phyloP scores from a whole-genome alignment of 2,329 filamentous ascomycete genomes.

The Cylindrodendrum hubeiense region DNA sequence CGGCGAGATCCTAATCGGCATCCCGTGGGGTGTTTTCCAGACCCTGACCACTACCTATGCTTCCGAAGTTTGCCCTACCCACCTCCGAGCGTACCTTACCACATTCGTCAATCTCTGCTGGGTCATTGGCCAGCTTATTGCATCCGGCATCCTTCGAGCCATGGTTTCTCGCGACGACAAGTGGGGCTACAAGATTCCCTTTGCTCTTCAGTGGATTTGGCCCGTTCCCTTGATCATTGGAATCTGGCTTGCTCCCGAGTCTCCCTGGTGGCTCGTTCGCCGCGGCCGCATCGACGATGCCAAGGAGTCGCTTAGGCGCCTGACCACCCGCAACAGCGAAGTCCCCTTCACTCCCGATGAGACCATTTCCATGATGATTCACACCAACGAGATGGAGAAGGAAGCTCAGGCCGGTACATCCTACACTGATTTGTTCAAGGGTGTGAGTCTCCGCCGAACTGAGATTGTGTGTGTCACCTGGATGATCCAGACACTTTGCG shows the following conservation, averaged over 20 bases:
- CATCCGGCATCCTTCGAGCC: conserved; percentile 56
- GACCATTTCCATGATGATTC: conserved; percentile 63
- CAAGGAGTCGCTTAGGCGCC: conserved; percentile 52
- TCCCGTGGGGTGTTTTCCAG: conserved; percentile 62
- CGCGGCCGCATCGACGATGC: conserved; percentile 54
- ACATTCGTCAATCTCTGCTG: conserved; percentile 64
- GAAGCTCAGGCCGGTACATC: conserved; percentile 53
- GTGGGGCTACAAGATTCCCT: conserved; percentile 62
- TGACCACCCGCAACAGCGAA: conserved; percentile 54
- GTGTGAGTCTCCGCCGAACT: conserved; percentile 59
- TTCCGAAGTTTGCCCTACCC: conserved; percentile 59
- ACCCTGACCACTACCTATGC: conserved; percentile 62
- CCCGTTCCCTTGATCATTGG: conserved; percentile 58
- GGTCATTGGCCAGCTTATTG: conserved; percentile 62
- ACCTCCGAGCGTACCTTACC: conserved; percentile 62
- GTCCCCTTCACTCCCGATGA: conserved; percentile 54
- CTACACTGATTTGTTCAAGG: conserved; percentile 63
- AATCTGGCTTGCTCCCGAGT: conserved; percentile 60
- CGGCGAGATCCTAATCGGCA: conserved; percentile 60
- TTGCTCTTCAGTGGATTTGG: conserved; percentile 64
- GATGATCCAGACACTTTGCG: conserved; percentile 56
- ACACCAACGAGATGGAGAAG: conserved; percentile 64
- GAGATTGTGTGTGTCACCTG: conserved; percentile 60
- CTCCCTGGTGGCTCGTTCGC: conserved; percentile 64
- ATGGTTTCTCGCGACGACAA: conserved; percentile 53